Evolutionary conservation across 176 grass and related monocot species (phyloP).

Genomic region (Carex littledalei): DNA sequence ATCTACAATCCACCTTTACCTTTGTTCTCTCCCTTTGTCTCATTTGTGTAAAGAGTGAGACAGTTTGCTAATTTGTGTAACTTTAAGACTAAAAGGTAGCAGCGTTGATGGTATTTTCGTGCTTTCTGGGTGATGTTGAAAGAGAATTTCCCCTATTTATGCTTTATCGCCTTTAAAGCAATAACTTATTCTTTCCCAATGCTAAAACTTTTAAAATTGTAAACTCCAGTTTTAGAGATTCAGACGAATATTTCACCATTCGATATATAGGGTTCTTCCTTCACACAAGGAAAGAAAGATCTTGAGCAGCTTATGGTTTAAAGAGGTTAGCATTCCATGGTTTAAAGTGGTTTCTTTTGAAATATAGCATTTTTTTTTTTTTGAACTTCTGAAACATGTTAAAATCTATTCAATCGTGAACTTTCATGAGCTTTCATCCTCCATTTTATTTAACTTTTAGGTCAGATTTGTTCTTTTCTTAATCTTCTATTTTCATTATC

Average conservation of each 20-base stretch:
- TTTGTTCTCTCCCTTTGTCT: too few relatives aligned
- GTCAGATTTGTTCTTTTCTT: not conserved
- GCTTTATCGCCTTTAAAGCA: not conserved
- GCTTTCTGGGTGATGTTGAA: not conserved
- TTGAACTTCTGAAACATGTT: not conserved
- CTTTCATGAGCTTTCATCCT: not conserved
- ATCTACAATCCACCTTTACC: too few relatives aligned
- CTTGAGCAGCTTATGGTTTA: conserved; percentile 77
- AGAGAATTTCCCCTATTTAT: not conserved
- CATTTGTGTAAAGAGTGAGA: too few relatives aligned
- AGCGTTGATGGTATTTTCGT: not conserved
- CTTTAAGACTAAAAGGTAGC: too few relatives aligned
- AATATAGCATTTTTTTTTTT: not conserved
- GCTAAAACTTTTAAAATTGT: conserved; percentile 4
- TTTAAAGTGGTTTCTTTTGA: not conserved
- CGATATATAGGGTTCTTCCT: conserved; percentile 61
- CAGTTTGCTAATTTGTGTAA: too few relatives aligned
- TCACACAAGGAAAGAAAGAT: conserved; percentile 75
- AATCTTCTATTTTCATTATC: not conserved
- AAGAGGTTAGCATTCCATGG: conserved; percentile 48
- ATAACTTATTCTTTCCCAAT: not conserved
- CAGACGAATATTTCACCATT: conserved; percentile 85
- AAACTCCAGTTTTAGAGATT: conserved; percentile 74
- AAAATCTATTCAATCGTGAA: not conserved
- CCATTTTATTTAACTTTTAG: not conserved